phyloP scores from a whole-genome alignment of 176 grass and related monocot species.

The Phoenix dactylifera region DNA sequence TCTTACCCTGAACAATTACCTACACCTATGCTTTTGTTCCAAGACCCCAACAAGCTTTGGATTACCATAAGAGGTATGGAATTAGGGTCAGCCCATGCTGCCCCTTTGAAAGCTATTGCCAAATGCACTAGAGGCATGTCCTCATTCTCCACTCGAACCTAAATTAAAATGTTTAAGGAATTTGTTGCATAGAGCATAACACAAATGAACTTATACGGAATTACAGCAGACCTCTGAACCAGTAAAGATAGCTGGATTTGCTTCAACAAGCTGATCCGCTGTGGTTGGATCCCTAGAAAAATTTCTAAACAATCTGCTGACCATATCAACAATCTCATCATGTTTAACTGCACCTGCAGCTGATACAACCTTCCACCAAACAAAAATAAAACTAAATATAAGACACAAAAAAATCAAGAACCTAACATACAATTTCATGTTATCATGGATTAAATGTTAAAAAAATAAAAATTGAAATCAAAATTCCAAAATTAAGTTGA shows the following conservation, averaged over 20 bases:
- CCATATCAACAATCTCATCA: slow-evolving; percentile 72
- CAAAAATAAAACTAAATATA: slow-evolving; percentile 3
- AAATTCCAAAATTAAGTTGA: too few species aligned
- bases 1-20: slow-evolving; percentile 87
- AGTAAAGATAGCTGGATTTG: slow-evolving; percentile 78
- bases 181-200: too few species aligned
- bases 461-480: too few species aligned
- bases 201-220: background rate
- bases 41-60: slow-evolving; percentile 82
- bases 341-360: slow-evolving; percentile 80
- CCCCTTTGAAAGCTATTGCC: slow-evolving; percentile 84
- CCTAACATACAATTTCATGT: too few species aligned
- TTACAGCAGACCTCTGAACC: slow-evolving; percentile 55
- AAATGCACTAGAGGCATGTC: slow-evolving; percentile 55
- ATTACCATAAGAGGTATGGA: slow-evolving; percentile 97
- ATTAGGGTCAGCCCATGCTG: slow-evolving; percentile 67
- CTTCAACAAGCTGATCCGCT: slow-evolving; percentile 66
- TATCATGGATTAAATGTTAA: too few species aligned
- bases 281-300: slow-evolving; percentile 83
- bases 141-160: slow-evolving; percentile 57
- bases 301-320: slow-evolving; percentile 63
- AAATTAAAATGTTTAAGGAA: slow-evolving; percentile 5
- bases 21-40: slow-evolving; percentile 56
- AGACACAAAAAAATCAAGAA: too few species aligned
- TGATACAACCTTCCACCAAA: slow-evolving; percentile 63